Evolutionary conservation across 495 filamentous ascomycete species (phyloP).

Genomic region (Tuber indicum): DNA sequence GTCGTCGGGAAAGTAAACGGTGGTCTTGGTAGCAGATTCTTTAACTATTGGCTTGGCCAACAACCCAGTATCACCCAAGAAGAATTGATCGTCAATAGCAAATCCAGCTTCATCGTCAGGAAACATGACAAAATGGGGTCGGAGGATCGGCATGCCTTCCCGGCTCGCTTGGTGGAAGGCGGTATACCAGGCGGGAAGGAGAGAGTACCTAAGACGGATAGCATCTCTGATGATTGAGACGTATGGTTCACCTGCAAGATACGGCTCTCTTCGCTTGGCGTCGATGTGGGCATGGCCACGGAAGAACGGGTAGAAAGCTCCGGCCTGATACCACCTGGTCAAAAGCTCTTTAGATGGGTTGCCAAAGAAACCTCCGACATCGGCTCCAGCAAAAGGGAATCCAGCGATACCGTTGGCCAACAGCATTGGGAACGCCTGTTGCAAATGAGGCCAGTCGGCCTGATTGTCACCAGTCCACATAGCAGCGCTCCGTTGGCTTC

Average conservation of each 20-base stretch:
- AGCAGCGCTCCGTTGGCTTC: constrained; percentile 78
- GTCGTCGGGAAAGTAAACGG: constrained; percentile 77
- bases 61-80: constrained; percentile 76
- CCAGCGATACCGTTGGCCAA: constrained; percentile 85
- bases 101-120: constrained; percentile 82
- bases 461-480: constrained; percentile 99
- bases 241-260: constrained; percentile 77
- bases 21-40: constrained; percentile 62
- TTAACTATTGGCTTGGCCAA: constrained; percentile 80
- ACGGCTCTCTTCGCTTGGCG: constrained; percentile 86
- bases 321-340: constrained; percentile 92
- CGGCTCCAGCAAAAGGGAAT: constrained; percentile 89
- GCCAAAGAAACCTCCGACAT: constrained; percentile 97
- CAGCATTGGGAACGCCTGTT: constrained; percentile 81
- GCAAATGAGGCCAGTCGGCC: constrained; percentile 85
- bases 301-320: constrained; percentile 98
- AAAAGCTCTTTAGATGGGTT: constrained; percentile 87
- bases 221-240: constrained; percentile 78
- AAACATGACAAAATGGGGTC: constrained; percentile 86
- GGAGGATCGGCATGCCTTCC: constrained; percentile 77
- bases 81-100: constrained; percentile 85
- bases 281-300: constrained; percentile 97
- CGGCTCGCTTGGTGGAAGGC: constrained; percentile 83
- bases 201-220: constrained; percentile 76
- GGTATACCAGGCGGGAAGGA: constrained; percentile 93